Percentiles rank a stretch among this genome's conserved stretches.
phyloP scores from a whole-genome alignment of 2,329 filamentous ascomycete species.

The Sphaceloma murrayae region DNA sequence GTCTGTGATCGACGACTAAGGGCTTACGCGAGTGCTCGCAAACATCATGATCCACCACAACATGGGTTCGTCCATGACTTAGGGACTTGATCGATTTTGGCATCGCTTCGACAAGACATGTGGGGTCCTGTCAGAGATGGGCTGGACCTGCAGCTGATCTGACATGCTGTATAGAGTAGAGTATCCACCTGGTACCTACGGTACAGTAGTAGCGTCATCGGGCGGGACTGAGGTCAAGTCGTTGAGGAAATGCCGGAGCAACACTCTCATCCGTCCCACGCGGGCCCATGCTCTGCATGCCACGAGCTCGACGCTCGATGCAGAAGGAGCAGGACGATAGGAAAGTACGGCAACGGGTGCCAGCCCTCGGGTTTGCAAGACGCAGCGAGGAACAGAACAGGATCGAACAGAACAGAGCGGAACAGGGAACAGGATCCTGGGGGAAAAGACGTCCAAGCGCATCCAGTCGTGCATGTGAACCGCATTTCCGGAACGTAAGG shows the following conservation, averaged over 20 bases:
- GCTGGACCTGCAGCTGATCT: conserved; percentile 6
- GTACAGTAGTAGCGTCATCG: neutral
- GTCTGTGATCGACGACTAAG: conserved; percentile 12
- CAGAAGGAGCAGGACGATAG: conserved; percentile 11
- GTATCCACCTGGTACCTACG: too few species aligned
- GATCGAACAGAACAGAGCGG: too few species aligned
- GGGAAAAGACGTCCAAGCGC: neutral
- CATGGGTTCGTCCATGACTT: conserved; percentile 15
- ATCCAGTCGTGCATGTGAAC: conserved; percentile 2
- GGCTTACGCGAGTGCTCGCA: conserved; percentile 8
- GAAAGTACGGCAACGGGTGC: conserved; percentile 9
- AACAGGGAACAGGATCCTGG: conserved; percentile 15
- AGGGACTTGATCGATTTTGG: conserved; percentile 11
- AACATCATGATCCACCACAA: conserved; percentile 9
- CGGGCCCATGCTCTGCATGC: neutral
- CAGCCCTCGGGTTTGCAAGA: conserved; percentile 11
- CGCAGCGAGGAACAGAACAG: too few species aligned
- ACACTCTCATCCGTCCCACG: neutral
- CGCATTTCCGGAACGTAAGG: conserved; percentile 17
- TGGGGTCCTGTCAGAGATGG: conserved; percentile 7
- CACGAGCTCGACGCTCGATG: neutral
- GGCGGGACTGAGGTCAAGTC: neutral
- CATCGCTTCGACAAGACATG: conserved; percentile 10
- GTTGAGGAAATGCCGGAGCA: neutral
- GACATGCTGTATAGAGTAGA: too few species aligned